Evolutionary conservation across 1,284 basidiomycete species (phyloP).

Genomic region (Pholiota adiposa): DNA sequence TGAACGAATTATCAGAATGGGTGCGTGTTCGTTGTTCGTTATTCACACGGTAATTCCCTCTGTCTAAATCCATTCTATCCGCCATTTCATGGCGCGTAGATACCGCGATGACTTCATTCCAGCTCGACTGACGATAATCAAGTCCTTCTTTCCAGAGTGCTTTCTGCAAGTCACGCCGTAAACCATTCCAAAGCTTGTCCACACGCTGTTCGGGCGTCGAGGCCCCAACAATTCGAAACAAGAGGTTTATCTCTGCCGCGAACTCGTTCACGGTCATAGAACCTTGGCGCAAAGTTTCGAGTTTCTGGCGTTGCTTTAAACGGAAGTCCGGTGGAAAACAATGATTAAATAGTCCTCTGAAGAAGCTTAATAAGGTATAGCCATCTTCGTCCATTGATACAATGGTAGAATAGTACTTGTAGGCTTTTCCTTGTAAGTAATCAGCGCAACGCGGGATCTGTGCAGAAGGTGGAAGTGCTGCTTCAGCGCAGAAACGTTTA

Average conservation of each 20-base stretch:
- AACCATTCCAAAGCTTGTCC: constrained; percentile 8
- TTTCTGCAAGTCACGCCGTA: constrained; percentile 1
- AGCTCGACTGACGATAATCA: neutral
- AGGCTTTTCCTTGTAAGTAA: constrained; percentile 5
- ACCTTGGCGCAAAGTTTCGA: constrained; percentile 8
- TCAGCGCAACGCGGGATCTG: constrained; percentile 12
- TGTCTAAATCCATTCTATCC: constrained; percentile 1
- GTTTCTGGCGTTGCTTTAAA: constrained; percentile 7
- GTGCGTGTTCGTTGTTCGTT: neutral
- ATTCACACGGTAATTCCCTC: neutral
- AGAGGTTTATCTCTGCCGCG: neutral
- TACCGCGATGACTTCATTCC: constrained; percentile 11
- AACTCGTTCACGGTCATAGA: constrained; percentile 2
- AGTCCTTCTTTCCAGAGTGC: constrained; percentile 9
- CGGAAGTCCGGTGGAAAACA: constrained; percentile 15
- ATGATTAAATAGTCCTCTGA: constrained; percentile 10
- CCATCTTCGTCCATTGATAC: neutral
- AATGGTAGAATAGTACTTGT: constrained; percentile 9
- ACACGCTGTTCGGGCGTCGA: neutral
- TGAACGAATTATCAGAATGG: neutral
- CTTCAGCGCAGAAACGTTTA: constrained; percentile 9
- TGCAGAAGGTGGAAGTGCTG: constrained; percentile 5
- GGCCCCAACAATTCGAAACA: neutral
- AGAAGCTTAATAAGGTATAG: constrained; percentile 2
- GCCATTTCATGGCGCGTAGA: constrained; percentile 11